phyloP scores from a whole-genome alignment of 2,329 filamentous ascomycete species.

The Incumbomyces delicatus region DNA sequence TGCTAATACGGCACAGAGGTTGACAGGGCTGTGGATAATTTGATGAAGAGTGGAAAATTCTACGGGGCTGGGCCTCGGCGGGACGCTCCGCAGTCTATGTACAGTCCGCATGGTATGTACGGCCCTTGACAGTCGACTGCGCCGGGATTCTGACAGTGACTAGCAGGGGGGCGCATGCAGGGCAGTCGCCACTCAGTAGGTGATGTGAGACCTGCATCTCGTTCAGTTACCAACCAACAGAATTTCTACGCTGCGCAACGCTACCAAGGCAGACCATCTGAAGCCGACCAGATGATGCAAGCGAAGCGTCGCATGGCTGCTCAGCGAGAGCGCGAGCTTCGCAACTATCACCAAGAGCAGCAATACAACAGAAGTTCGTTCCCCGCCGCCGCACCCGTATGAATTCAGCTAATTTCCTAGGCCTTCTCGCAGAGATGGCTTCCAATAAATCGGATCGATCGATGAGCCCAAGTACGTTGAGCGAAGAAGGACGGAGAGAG shows the following conservation, averaged over 20 bases:
- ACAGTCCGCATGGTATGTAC: conserved; percentile 9
- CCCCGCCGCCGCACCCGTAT: conserved; percentile 25
- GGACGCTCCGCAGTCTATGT: conserved; percentile 48
- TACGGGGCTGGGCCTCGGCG: conserved; percentile 57
- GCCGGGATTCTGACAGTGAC: conserved; percentile 11
- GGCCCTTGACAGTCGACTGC: not conserved
- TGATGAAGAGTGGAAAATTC: conserved; percentile 94
- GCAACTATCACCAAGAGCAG: conserved; percentile 99
- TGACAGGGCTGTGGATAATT: conserved; percentile 87
- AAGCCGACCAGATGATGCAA: conserved; percentile 98
- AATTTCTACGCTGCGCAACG: conserved; percentile 91
- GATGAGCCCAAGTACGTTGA: conserved; percentile 76
- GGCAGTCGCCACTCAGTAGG: conserved; percentile 67
- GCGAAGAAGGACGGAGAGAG: conserved; percentile 90
- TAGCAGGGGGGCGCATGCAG: conserved; percentile 60
- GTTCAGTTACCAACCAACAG: conserved; percentile 69
- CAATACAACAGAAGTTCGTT: conserved; percentile 93
- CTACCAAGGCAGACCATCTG: conserved; percentile 76
- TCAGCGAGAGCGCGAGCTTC: conserved; percentile 95
- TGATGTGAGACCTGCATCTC: conserved; percentile 64
- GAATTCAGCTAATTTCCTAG: conserved; percentile 30
- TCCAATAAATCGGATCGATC: conserved; percentile 74
- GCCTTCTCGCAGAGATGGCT: conserved; percentile 58
- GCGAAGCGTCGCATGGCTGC: conserved; percentile 98
- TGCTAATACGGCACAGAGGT: conserved; percentile 57